A percentile compares a stretch with the other conserved stretches of the same genome.
Conservation (phyloP, 495 filamentous ascomycete genomes). For the Trichoderma orchidacearum region DNA sequence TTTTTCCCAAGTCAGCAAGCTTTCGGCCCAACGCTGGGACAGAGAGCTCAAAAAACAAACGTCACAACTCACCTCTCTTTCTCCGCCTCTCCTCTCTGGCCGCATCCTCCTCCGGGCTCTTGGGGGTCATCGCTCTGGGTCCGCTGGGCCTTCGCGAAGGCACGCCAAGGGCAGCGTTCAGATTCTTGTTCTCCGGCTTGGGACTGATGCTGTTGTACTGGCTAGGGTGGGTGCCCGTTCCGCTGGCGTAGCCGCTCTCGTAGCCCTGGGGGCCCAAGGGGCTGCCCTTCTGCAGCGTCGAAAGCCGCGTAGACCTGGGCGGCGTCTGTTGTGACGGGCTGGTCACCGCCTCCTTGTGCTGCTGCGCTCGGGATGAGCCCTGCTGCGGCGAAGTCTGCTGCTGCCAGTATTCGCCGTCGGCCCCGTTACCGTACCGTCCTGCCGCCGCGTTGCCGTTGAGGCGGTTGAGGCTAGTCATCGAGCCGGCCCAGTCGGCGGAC, state of each 20-base stretch:
- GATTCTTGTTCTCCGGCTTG: constrained; percentile 29
- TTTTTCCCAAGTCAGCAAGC: constrained; percentile 1
- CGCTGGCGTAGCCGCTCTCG: constrained; percentile 31
- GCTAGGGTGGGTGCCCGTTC: constrained; percentile 29
- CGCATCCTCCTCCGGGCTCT: constrained; percentile 19
- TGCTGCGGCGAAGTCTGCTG: constrained; percentile 13
- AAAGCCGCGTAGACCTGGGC: constrained; percentile 21
- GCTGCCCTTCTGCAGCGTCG: constrained; percentile 28
- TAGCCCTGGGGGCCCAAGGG: constrained; percentile 31
- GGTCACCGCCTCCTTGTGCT: constrained; percentile 36
- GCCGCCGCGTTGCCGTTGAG: constrained; percentile 23
- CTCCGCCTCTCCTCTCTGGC: constrained; percentile 25
- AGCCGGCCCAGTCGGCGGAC: constrained; percentile 62
- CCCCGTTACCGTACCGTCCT: constrained; percentile 27
- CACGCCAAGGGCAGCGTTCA: constrained; percentile 28
- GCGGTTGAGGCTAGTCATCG: constrained; percentile 36
- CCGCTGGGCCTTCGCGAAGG: constrained; percentile 31
- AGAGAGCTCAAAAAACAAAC: background rate
- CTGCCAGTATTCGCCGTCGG: constrained; percentile 22
- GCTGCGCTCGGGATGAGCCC: constrained; percentile 27
- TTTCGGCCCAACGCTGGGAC: background rate
- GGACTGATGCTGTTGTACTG: constrained; percentile 23
- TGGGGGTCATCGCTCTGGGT: constrained; percentile 39
- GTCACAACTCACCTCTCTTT: constrained; percentile 32
- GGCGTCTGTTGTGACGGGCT: constrained; percentile 10